Evolutionary conservation across 2,329 filamentous ascomycete species (phyloP).

Genomic region (Cyphellophora europaea): DNA sequence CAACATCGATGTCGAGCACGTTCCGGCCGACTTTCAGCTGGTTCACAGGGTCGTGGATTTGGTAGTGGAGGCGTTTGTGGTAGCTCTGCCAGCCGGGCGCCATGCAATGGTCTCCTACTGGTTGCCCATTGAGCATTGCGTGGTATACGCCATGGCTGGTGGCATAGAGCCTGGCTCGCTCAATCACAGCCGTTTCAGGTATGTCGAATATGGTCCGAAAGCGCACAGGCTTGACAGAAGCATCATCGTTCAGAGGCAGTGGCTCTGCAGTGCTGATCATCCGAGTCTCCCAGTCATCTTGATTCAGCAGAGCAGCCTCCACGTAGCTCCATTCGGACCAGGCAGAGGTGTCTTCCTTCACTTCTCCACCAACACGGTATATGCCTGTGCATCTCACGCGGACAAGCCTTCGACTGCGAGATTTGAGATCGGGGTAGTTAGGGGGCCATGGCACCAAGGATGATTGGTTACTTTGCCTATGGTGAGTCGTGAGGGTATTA

Average conservation of each 20-base stretch:
- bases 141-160: constrained; percentile 38
- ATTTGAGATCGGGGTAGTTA: constrained; percentile 13
- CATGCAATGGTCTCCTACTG: constrained; percentile 31
- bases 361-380: background rate
- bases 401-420: constrained; percentile 13
- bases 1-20: constrained; percentile 32
- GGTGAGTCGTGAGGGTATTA: constrained; percentile 10
- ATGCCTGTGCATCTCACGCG: constrained; percentile 12
- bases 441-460: constrained; percentile 22
- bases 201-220: constrained; percentile 27
- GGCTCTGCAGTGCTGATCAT: constrained; percentile 19
- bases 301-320: constrained; percentile 26
- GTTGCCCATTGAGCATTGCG: constrained; percentile 37
- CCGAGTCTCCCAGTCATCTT: constrained; percentile 24
- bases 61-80: constrained; percentile 40
- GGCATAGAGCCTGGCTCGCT: constrained; percentile 36
- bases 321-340: constrained; percentile 11
- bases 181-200: constrained; percentile 7
- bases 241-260: constrained; percentile 12
- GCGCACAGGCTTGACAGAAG: constrained; percentile 22
- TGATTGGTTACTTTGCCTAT: constrained; percentile 13
- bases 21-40: constrained; percentile 31
- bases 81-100: constrained; percentile 48
- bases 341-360: background rate
- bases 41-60: constrained; percentile 42